These are phyloP conservation scores for Discostella stelligera DNA, from an alignment of 352 stramenopile genomes.

Conservation along the genomic window DNA sequence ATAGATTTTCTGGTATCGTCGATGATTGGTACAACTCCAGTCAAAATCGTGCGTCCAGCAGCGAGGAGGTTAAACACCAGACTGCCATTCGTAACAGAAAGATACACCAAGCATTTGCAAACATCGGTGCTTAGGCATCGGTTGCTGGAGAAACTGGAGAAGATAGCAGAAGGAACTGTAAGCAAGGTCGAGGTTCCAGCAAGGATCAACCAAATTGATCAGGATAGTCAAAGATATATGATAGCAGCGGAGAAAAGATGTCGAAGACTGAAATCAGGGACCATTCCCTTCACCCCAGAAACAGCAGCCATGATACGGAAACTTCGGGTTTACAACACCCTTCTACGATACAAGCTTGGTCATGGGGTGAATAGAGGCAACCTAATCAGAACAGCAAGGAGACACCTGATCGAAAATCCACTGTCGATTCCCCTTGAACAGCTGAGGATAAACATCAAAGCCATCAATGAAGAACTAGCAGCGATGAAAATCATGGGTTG, in stretches of 20 bases:
- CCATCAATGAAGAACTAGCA: slow-evolving; percentile 4
- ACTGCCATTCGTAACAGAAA: slow-evolving; percentile 6
- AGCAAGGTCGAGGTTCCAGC: not conserved
- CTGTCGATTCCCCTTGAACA: not conserved
- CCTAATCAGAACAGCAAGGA: not conserved
- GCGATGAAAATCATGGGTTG: slow-evolving; percentile 9
- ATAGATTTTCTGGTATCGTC: no score
- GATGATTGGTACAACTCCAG: no score
- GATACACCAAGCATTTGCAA: no score
- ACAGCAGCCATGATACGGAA: slow-evolving; percentile 2
- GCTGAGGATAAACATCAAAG: not conserved
- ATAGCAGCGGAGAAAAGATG: slow-evolving; percentile 25
- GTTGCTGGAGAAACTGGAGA: not conserved
- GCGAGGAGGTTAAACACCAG: not conserved
- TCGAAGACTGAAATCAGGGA: slow-evolving; percentile 18
- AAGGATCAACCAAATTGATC: slow-evolving; percentile 9
- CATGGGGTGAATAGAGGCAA: slow-evolving; percentile 6
- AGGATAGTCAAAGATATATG: slow-evolving; percentile 18
- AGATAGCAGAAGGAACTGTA: not conserved
- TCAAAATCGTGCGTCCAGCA: slow-evolving; percentile 1
- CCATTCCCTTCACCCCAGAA: no score
- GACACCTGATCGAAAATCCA: not conserved
- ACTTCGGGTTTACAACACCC: not conserved
- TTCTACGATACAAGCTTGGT: not conserved
- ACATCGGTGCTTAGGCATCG: not conserved